A percentile compares a stretch with the other conserved stretches of the same genome.
These are phyloP conservation scores for Colletotrichum euphorbiae DNA, from an alignment of 2,329 filamentous ascomycete species.

Conservation along the genomic window DNA sequence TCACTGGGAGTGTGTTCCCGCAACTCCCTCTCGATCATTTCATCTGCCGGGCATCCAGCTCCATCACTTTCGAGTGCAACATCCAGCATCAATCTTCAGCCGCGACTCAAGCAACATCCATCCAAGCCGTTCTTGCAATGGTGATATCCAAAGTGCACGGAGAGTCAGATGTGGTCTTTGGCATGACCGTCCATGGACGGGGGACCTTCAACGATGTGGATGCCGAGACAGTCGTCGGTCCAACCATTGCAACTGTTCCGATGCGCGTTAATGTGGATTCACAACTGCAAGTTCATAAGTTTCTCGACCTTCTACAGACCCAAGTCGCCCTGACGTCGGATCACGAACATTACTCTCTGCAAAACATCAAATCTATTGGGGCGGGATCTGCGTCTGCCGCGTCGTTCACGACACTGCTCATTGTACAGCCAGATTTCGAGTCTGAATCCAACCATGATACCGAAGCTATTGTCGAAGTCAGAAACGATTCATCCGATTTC, in stretches of 20 bases:
- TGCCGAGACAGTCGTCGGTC: background rate
- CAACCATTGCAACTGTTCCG: background rate
- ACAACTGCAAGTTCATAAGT: background rate
- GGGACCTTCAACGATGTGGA: background rate
- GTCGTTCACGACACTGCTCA: conserved; percentile 8
- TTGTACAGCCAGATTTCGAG: conserved; percentile 13
- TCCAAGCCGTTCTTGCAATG: conserved; percentile 1
- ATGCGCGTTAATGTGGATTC: background rate
- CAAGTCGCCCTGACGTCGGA: background rate
- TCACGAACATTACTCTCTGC: background rate
- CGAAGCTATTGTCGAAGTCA: conserved; percentile 1
- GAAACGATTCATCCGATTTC: background rate
- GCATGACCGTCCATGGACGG: background rate
- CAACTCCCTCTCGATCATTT: conserved; percentile 16
- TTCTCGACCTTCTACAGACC: background rate
- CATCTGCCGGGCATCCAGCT: conserved; percentile 6
- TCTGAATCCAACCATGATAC: background rate
- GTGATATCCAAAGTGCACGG: conserved; percentile 4
- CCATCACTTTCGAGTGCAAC: conserved; percentile 8
- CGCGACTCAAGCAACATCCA: conserved; percentile 2
- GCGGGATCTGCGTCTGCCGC: background rate
- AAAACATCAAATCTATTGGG: conserved; percentile 1
- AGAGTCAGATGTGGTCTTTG: conserved; percentile 14
- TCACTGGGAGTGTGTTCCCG: conserved; percentile 4
- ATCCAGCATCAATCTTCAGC: conserved; percentile 2